Percentiles rank a stretch among this genome's conserved stretches.
phyloP scores from a whole-genome alignment of 257 asterid species.

The Leptodermis oblonga region DNA sequence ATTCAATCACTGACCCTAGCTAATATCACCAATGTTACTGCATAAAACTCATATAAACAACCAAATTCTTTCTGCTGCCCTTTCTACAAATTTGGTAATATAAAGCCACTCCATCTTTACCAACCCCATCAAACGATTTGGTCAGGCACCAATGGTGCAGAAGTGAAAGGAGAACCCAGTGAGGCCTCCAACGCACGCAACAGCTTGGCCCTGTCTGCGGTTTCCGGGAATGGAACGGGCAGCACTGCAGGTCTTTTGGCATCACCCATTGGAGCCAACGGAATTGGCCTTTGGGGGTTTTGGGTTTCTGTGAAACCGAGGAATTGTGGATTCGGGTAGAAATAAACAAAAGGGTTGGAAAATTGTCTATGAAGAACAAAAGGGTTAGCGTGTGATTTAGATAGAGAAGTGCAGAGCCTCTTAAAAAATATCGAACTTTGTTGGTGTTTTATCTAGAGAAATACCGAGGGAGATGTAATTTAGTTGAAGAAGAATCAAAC shows the following conservation, averaged over 20 bases:
- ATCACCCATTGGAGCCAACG: slow-evolving; percentile 44
- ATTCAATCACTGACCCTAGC: too few species aligned
- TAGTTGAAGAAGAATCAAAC: slow-evolving; percentile 5
- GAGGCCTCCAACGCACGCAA: slow-evolving; percentile 81
- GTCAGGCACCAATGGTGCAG: slow-evolving; percentile 58
- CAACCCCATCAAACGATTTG: slow-evolving; percentile 80
- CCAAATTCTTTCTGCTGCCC: too few species aligned
- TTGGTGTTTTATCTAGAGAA: not conserved
- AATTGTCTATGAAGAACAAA: slow-evolving; percentile 29
- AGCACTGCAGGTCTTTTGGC: slow-evolving; percentile 42
- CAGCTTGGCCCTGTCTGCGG: slow-evolving; percentile 50
- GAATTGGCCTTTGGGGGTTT: slow-evolving; percentile 21
- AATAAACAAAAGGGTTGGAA: slow-evolving; percentile 36
- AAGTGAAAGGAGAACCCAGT: slow-evolving; percentile 62
- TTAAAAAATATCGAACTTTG: slow-evolving; percentile 57
- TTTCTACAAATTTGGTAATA: too few species aligned
- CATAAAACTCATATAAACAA: too few species aligned
- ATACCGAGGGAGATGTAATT: not conserved
- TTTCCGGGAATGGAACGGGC: slow-evolving; percentile 52
- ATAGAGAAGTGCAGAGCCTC: slow-evolving; percentile 40
- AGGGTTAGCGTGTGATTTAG: slow-evolving; percentile 40
- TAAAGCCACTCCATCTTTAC: too few species aligned
- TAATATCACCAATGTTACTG: too few species aligned
- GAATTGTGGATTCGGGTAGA: slow-evolving; percentile 23
- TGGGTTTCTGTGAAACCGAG: slow-evolving; percentile 27